Conservation (phyloP, 306 rosid genomes). For the Quercus cerris region DNA sequence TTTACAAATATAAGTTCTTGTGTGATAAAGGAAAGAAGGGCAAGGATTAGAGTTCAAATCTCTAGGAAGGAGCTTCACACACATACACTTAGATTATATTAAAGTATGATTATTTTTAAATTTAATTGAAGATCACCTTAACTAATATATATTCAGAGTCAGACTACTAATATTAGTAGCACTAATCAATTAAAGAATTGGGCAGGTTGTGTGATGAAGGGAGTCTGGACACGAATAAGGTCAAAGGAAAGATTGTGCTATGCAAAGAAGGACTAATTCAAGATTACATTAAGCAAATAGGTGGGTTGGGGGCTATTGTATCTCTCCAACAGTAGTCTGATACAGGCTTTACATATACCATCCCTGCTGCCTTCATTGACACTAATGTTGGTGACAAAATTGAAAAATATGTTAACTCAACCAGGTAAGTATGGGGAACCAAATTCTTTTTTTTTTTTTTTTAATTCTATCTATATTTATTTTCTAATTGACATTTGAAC, state of each 20-base stretch:
- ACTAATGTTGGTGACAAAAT: conserved; percentile 34
- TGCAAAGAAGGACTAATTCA: conserved; percentile 38
- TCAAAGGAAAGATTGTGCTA: conserved; percentile 63
- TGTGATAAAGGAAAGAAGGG: too few species aligned
- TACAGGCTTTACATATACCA: conserved; percentile 22
- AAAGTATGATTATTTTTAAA: neutral
- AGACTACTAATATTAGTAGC: neutral
- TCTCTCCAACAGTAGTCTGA: conserved; percentile 23
- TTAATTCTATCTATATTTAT: too few species aligned
- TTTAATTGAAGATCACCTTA: neutral
- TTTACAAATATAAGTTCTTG: too few species aligned
- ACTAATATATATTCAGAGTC: neutral
- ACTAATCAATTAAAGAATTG: too few species aligned
- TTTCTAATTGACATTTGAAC: too few species aligned
- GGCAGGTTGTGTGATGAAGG: too few species aligned
- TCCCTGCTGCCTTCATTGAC: conserved; percentile 40
- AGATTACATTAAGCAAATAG: conserved; percentile 40
- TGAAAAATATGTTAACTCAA: conserved; percentile 64
- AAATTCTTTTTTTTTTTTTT: too few species aligned
- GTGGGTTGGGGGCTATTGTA: conserved; percentile 58
- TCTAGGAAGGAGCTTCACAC: too few species aligned
- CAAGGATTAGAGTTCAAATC: too few species aligned
- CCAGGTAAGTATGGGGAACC: conserved; percentile 38
- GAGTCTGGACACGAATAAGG: conserved; percentile 16
- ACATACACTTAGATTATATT: too few species aligned